A percentile compares a stretch with the other conserved stretches of the same genome.
Conservation (phyloP, 495 filamentous ascomycete species). For the Aspergillus hancockii region DNA sequence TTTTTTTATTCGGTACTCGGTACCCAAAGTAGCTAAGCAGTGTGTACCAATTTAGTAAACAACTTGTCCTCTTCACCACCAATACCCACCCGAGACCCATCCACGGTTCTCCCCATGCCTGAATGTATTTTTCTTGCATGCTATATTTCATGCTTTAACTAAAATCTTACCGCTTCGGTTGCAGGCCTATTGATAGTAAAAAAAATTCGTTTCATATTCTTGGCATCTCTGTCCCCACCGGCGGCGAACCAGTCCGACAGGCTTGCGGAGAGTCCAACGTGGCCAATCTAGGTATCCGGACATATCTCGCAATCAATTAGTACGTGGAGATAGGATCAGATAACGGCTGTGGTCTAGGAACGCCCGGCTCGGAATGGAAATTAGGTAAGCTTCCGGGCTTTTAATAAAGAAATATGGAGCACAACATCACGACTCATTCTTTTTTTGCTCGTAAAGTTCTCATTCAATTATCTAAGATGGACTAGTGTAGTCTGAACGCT, state of each 20-base stretch:
- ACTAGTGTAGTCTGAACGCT: too few species aligned
- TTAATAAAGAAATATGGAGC: background rate
- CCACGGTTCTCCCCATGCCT: background rate
- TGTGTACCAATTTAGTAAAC: background rate
- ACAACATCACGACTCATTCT: too few species aligned
- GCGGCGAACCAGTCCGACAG: background rate
- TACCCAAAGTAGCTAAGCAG: constrained; percentile 7
- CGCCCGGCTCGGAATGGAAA: background rate
- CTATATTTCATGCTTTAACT: background rate
- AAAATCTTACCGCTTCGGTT: background rate
- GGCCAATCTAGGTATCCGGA: background rate
- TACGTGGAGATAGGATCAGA: background rate
- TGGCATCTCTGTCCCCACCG: background rate
- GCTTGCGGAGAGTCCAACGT: background rate
- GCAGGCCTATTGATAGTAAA: background rate
- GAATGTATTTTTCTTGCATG: background rate
- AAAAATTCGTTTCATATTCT: background rate
- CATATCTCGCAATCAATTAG: background rate
- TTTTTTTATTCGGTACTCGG: constrained; percentile 9
- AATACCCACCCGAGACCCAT: background rate
- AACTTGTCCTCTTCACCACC: background rate
- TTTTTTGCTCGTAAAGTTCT: background rate
- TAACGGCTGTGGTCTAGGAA: background rate
- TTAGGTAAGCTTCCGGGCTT: background rate
- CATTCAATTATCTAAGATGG: background rate